These are phyloP conservation scores for Ophiosphaerella herpotricha DNA, from an alignment of 2,329 filamentous ascomycete species.

Conservation along the genomic window DNA sequence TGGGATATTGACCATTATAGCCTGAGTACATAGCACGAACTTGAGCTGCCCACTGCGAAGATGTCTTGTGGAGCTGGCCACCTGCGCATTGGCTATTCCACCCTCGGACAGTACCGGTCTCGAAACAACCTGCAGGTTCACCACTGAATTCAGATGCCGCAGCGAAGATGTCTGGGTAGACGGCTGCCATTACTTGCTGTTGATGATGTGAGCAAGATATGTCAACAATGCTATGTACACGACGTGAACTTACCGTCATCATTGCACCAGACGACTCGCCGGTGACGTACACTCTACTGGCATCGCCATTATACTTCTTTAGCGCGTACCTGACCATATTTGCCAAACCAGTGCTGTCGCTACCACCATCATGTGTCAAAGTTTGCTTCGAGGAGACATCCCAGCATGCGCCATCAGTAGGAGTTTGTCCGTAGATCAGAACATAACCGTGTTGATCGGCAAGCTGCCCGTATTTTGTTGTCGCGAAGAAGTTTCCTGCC, in stretches of 20 bases:
- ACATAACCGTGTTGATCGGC: slow-evolving; percentile 1
- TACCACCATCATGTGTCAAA: neutral
- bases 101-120: slow-evolving; percentile 50
- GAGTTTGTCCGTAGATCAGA: slow-evolving; percentile 1
- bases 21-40: slow-evolving; percentile 44
- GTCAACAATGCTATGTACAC: neutral
- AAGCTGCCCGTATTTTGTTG: slow-evolving; percentile 1
- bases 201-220: neutral
- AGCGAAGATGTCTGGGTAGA: slow-evolving; percentile 33
- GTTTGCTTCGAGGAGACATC: slow-evolving; percentile 1
- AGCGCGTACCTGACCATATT: slow-evolving; percentile 1
- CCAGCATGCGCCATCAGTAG: slow-evolving; percentile 1
- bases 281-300: neutral
- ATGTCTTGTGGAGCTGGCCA: slow-evolving; percentile 20
- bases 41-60: slow-evolving; percentile 37
- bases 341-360: slow-evolving; percentile 1
- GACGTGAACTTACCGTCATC: neutral
- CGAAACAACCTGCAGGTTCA: slow-evolving; percentile 34
- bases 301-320: slow-evolving; percentile 1
- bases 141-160: slow-evolving; percentile 34
- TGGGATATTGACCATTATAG: slow-evolving; percentile 42
- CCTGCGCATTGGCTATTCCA: slow-evolving; percentile 23
- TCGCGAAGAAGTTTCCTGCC: neutral
- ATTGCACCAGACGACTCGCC: neutral
- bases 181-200: slow-evolving; percentile 1